phyloP scores from a whole-genome alignment of 306 rosid species.

The Oxytropis ochrocephala region DNA sequence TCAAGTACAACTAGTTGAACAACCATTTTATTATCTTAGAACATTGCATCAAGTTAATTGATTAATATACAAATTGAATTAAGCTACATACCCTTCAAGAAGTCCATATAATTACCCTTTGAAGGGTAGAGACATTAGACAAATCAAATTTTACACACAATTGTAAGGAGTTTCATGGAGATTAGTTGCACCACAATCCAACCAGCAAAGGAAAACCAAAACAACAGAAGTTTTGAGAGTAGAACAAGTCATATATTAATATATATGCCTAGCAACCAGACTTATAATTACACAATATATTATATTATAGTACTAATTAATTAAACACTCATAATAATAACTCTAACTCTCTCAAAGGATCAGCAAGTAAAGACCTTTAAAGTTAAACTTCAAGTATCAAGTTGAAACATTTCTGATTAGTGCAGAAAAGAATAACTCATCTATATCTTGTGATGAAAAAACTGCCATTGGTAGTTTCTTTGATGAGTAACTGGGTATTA shows the following conservation, averaged over 20 bases:
- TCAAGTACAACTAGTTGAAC: no score
- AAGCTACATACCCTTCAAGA: not conserved
- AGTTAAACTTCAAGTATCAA: not conserved
- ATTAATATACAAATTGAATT: not conserved
- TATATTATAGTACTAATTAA: no score
- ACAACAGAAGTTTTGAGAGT: not conserved
- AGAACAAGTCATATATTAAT: not conserved
- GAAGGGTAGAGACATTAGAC: not conserved
- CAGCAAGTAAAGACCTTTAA: not conserved
- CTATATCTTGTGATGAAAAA: conserved; percentile 46
- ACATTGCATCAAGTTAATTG: not conserved
- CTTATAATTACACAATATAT: conserved; percentile 1
- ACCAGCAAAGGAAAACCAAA: not conserved
- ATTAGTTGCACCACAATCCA: not conserved
- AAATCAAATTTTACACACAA: not conserved
- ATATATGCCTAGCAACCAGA: not conserved
- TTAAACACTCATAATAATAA: not conserved
- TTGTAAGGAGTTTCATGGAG: not conserved
- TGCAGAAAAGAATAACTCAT: conserved; percentile 40
- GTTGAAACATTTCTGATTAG: conserved; percentile 19
- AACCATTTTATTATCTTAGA: no score
- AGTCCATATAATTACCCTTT: not conserved
- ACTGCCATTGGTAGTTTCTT: conserved; percentile 18
- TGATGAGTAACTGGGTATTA: conserved; percentile 23
- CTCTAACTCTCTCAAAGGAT: conserved; percentile 14